phyloP scores from a whole-genome alignment of 2,329 filamentous ascomycete genomes.

The Colletotrichum orchidophilum region DNA sequence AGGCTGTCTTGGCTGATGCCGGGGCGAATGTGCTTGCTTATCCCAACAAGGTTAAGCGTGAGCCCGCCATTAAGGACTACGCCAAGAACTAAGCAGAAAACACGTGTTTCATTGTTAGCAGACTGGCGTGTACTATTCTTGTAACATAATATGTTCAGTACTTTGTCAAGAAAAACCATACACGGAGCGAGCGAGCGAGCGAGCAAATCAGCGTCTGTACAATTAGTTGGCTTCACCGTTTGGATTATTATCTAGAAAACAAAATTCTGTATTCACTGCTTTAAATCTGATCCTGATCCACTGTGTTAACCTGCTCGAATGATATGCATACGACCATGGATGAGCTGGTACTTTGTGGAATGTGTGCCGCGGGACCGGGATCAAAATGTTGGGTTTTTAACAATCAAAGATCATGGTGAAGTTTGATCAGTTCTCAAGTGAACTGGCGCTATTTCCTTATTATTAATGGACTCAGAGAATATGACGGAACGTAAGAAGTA shows the following conservation, averaged over 20 bases:
- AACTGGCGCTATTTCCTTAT: neutral
- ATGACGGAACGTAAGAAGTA: neutral
- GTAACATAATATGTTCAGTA: neutral
- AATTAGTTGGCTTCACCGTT: neutral
- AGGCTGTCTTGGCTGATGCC: neutral
- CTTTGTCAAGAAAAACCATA: neutral
- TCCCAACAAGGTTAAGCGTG: slow-evolving; percentile 1
- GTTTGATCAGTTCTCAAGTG: neutral
- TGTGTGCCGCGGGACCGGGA: too few relatives aligned
- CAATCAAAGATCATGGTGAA: neutral
- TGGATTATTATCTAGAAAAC: neutral
- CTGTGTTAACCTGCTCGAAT: too few relatives aligned
- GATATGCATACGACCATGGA: too few relatives aligned
- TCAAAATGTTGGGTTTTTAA: neutral
- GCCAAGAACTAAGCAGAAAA: neutral
- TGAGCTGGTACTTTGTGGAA: too few relatives aligned
- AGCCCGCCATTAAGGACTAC: slow-evolving; percentile 13
- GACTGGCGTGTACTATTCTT: neutral
- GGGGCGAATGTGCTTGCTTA: slow-evolving; percentile 1
- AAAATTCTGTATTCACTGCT: neutral
- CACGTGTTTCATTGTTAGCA: neutral
- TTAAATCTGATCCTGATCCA: too few relatives aligned
- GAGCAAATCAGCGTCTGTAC: neutral
- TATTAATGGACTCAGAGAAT: neutral
- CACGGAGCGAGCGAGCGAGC: neutral